A percentile compares a stretch with the other conserved stretches of the same genome.
These are phyloP conservation scores for Triangularia verruculosa DNA, from an alignment of 2,329 filamentous ascomycete species.

Conservation along the genomic window DNA sequence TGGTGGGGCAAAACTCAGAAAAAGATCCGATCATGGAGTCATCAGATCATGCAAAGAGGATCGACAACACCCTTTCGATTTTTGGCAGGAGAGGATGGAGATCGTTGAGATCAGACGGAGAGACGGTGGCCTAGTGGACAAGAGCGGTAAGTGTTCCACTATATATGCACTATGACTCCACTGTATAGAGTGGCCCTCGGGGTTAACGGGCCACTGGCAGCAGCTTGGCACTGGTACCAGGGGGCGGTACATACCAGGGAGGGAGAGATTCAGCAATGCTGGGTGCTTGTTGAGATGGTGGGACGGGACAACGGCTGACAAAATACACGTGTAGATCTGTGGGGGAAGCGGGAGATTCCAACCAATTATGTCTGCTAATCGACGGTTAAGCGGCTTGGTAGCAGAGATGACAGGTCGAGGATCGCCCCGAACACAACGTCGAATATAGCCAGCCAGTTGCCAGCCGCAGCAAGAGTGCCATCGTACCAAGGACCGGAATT, in stretches of 20 bases:
- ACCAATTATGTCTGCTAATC: background rate
- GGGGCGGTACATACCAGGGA: background rate
- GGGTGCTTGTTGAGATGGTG: background rate
- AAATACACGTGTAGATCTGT: constrained; percentile 6
- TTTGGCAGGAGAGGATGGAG: constrained; percentile 7
- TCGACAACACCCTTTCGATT: background rate
- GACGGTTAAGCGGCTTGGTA: background rate
- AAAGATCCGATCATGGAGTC: constrained; percentile 11
- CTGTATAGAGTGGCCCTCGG: background rate
- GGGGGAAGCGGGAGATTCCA: constrained; percentile 6
- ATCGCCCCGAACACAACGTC: constrained; percentile 1
- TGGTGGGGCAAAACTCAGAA: constrained; percentile 5
- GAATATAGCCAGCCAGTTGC: constrained; percentile 7
- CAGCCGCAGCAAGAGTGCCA: background rate
- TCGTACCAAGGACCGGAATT: constrained; percentile 7
- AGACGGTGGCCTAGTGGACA: background rate
- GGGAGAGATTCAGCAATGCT: background rate
- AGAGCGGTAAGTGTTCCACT: background rate
- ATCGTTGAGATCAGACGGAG: constrained; percentile 6
- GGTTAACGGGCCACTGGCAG: background rate
- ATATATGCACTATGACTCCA: constrained; percentile 7
- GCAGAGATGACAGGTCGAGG: constrained; percentile 4
- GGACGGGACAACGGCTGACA: background rate
- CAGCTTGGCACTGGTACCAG: background rate
- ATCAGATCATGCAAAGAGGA: constrained; percentile 10